These are phyloP conservation scores for Zopfia rhizophila DNA, from an alignment of 2,329 filamentous ascomycete genomes.

Conservation along the genomic window DNA sequence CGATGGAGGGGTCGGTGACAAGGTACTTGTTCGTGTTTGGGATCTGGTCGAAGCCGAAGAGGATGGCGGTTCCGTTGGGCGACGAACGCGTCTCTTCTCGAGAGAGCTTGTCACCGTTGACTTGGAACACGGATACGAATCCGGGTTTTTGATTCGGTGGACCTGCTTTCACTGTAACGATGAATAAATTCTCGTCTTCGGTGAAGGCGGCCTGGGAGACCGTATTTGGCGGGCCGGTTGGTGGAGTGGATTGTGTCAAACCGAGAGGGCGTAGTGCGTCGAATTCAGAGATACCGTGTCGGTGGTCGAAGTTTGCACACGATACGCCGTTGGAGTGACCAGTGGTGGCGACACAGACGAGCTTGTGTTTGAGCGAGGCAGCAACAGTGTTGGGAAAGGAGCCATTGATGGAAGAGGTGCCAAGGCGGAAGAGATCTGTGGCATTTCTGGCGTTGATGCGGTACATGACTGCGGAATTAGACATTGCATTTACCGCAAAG, in stretches of 20 bases:
- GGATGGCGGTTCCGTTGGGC: constrained; percentile 62
- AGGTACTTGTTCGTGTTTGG: constrained; percentile 58
- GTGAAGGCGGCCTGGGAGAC: constrained; percentile 70
- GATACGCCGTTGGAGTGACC: constrained; percentile 6
- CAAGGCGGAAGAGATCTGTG: background rate
- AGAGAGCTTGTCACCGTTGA: constrained; percentile 37
- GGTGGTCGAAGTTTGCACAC: constrained; percentile 4
- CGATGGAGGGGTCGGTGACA: constrained; percentile 66
- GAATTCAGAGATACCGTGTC: background rate
- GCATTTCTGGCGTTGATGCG: constrained; percentile 1
- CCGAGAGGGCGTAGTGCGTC: constrained; percentile 9
- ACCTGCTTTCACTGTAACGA: constrained; percentile 67
- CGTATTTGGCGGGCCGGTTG: constrained; percentile 73
- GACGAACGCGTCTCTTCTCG: constrained; percentile 41
- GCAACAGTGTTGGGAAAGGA: constrained; percentile 18
- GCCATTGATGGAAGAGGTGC: constrained; percentile 2
- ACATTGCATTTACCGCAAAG: constrained; percentile 8
- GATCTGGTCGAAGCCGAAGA: constrained; percentile 63
- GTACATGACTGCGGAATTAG: constrained; percentile 5
- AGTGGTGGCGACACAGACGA: constrained; percentile 10
- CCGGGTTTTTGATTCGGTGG: constrained; percentile 62
- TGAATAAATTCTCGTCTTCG: constrained; percentile 59
- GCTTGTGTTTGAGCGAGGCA: constrained; percentile 5
- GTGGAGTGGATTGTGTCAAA: constrained; percentile 7
- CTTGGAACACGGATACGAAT: constrained; percentile 61